phyloP scores from a whole-genome alignment of 129 eudicot genomes.

The Saussurea involucrata region DNA sequence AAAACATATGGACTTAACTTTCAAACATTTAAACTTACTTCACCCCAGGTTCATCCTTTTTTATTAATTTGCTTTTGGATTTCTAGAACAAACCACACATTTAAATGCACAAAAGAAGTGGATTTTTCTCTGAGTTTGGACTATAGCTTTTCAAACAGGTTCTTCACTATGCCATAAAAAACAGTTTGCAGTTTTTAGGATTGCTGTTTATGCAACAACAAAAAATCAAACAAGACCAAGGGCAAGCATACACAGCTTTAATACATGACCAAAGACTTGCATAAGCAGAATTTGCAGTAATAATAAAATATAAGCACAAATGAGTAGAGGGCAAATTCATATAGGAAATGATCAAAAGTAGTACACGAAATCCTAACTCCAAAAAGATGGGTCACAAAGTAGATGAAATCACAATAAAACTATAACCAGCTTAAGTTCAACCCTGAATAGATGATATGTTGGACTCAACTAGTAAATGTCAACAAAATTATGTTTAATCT shows the following conservation, averaged over 20 bases:
- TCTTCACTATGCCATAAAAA: too few species aligned
- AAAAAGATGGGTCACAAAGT: slow-evolving; percentile 7
- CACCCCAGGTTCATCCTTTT: too few species aligned
- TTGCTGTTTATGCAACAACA: too few species aligned
- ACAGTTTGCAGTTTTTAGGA: too few species aligned
- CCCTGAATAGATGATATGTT: neutral
- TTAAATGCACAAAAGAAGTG: too few species aligned
- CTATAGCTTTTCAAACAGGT: too few species aligned
- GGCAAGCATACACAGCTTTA: neutral
- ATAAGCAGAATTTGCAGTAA: neutral
- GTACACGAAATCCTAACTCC: slow-evolving; percentile 8
- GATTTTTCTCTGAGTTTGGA: too few species aligned
- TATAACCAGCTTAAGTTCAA: slow-evolving; percentile 9
- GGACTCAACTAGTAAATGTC: neutral
- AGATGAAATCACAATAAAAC: slow-evolving; percentile 1
- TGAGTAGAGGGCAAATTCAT: neutral
- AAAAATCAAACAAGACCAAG: too few species aligned
- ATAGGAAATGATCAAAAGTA: neutral
- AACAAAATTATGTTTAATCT: slow-evolving; percentile 10
- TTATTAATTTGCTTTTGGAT: too few species aligned
- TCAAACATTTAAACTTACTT: too few species aligned
- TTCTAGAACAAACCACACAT: too few species aligned
- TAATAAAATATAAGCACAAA: neutral
- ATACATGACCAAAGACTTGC: neutral
- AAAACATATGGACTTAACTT: too few species aligned